Base-by-base conservation (phyloP, 768 basidiomycete genomes). In the Clavaria fumosa region DNA sequence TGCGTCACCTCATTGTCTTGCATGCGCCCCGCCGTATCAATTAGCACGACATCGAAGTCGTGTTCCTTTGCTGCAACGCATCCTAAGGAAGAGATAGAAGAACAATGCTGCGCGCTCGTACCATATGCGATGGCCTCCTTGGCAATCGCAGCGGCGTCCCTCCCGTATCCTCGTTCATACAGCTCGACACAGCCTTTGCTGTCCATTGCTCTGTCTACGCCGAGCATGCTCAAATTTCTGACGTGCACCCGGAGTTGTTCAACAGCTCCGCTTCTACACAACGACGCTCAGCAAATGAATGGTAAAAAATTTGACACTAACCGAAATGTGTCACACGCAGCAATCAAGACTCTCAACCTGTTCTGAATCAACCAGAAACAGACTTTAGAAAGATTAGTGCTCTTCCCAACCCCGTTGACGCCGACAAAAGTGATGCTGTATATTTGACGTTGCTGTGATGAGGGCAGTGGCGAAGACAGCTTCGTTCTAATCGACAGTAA, bases 351-450 rank as follows among this genome's bases (percentile, higher is more conserved):
- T 27, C 81, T 67, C 26, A 93, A 58, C 4, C 82, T 78, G 51
- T 99, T 99, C 58, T 99, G 95, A 38, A 99, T 78, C 26, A 99
- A 66, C 95, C 95, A 99, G 61, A 97, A 99, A 59, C 89, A 91
- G 35, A 99, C 93, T 63, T 99, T 99, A 30, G 82, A 85, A 28
- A 99, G 61, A 57, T 97, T 99, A 4, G 95, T 97, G 48, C 88
- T 93, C 64, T 99, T 99, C 22, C 95, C 95, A 18, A 99, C 95
- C 18, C 95, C 95, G 51, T 99, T 99, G 24, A 99, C 95, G 10
- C 95, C 95, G 28, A 97, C 90, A 53, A 99, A 99, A 0, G 89
- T 79, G 49, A 99, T 83, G 49, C 76, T 77, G 57, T 96, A 97
- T 0, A 93, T 93, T 48, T 75, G 64, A 7, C 82, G 72, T 49